These are phyloP conservation scores for Rubroshorea leprosula DNA, from an alignment of 345 rosid species.

Conservation along the genomic window DNA sequence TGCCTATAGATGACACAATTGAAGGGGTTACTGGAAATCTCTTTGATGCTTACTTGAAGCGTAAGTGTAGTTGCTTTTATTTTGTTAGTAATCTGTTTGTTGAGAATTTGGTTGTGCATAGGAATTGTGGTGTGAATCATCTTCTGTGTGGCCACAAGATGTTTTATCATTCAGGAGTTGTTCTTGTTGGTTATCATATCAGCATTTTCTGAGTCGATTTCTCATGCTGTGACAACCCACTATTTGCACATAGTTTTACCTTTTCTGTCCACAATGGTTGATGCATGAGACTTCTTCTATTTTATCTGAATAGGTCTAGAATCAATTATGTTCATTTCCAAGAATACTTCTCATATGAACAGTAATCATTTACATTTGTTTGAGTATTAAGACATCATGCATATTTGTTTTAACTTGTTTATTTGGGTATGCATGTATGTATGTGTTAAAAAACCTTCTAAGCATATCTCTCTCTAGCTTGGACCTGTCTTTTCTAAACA, in stretches of 20 bases:
- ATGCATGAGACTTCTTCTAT: too few relatives aligned
- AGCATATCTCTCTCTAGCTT: neutral
- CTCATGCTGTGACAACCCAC: neutral
- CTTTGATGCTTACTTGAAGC: slow-evolving; percentile 87
- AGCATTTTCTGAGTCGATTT: neutral
- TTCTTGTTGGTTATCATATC: neutral
- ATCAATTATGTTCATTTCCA: neutral
- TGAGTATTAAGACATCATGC: neutral
- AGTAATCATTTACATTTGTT: neutral
- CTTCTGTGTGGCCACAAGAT: neutral
- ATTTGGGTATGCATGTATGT: neutral
- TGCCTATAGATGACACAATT: slow-evolving; percentile 83
- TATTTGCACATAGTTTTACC: neutral
- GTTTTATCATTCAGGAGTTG: neutral
- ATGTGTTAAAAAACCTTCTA: neutral
- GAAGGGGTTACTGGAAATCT: slow-evolving; percentile 93
- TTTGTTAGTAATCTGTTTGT: neutral
- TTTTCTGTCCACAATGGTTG: neutral
- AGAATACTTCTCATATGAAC: too few relatives aligned
- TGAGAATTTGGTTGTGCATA: too few relatives aligned
- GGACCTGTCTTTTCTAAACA: too few relatives aligned
- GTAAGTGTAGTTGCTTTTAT: slow-evolving; percentile 39
- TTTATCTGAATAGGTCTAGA: neutral
- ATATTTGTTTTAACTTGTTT: neutral
- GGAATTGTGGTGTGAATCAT: neutral